Evolutionary conservation across 768 basidiomycete genomes (phyloP).

Genomic region (Calocybe indica): DNA sequence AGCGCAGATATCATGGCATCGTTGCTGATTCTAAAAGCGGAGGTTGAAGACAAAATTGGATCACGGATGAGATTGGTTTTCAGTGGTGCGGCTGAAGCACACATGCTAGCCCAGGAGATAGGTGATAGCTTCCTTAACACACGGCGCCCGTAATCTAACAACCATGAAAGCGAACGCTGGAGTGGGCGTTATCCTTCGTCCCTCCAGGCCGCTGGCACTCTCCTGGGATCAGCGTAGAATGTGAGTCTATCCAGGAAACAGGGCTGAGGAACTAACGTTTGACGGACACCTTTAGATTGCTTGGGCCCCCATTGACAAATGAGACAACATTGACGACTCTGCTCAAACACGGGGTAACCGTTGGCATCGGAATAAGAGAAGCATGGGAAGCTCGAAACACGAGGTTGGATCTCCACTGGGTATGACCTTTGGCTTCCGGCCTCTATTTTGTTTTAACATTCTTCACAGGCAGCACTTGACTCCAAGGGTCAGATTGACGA

Average conservation of each 20-base stretch:
- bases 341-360: slow-evolving; percentile 66
- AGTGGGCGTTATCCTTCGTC: slow-evolving; percentile 45
- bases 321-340: slow-evolving; percentile 58
- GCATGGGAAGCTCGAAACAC: slow-evolving; percentile 72
- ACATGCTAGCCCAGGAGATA: slow-evolving; percentile 64
- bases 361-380: slow-evolving; percentile 64
- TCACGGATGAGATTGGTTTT: slow-evolving; percentile 59
- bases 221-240: slow-evolving; percentile 69
- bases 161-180: slow-evolving; percentile 32
- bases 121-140: slow-evolving; percentile 23
- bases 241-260: slow-evolving; percentile 28
- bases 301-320: slow-evolving; percentile 71
- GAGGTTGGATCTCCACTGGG: slow-evolving; percentile 78
- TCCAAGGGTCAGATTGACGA: slow-evolving; percentile 38
- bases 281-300: slow-evolving; percentile 34
- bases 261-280: slow-evolving; percentile 3
- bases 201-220: slow-evolving; percentile 62
- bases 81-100: slow-evolving; percentile 55
- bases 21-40: slow-evolving; percentile 59
- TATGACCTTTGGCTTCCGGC: slow-evolving; percentile 23
- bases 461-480: slow-evolving; percentile 36
- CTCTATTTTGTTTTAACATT: neutral
- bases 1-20: slow-evolving; percentile 72
- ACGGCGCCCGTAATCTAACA: neutral
- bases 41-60: slow-evolving; percentile 55